Evolutionary conservation across 306 rosid genomes (phyloP), one percentile per base, ranked within the genome.

Genomic region (Purshia tridentata): DNA sequence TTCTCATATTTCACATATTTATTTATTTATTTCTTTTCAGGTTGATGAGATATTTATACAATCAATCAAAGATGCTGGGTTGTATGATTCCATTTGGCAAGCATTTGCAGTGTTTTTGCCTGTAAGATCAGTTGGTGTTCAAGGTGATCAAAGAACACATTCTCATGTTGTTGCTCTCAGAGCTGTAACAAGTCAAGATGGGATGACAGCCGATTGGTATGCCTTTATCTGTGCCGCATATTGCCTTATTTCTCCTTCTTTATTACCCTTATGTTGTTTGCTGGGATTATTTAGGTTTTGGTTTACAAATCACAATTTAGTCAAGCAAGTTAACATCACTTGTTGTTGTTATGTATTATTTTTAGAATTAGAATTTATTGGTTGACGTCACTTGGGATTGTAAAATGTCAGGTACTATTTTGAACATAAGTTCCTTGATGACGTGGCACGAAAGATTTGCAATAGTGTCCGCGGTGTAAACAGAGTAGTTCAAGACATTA

Each of bases 161-260:
- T 92, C 97, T 70, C 96, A 94, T 83, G 97, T 92, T 51, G 97
- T 94, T 69, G 89, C 92, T 57, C 91, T 94, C 12, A 82, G 99
- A 83, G 99, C 99, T 67, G 97, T 94, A 58, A 94, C 99, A 6
- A 94, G 99, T 84, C 95, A 94, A 77, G 98, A 94, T 81, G 98
- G 97, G 83, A 94, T 94, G 98, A 94, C 98, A 4, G 97, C 98
- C 49, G 97, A 86, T 72, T 94, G 98, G 98, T 91, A 88, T 75
- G 84, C 55, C 71, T 75, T 64, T 54, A 72, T 53, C 41, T 62
- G 22, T 73, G 47, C 52, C 46, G 35, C 23, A 44, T 40, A 46
- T 79, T 49, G 13, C 66, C 14, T 67, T 69, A 42, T 53, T 48
- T 4, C 47, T 48, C 3, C 47, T 15, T 16, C 4, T 29, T 18